A percentile compares a stretch with the other conserved stretches of the same genome.
Conservation (phyloP, 441 rosid genomes). For the Bruguiera hainesii region DNA sequence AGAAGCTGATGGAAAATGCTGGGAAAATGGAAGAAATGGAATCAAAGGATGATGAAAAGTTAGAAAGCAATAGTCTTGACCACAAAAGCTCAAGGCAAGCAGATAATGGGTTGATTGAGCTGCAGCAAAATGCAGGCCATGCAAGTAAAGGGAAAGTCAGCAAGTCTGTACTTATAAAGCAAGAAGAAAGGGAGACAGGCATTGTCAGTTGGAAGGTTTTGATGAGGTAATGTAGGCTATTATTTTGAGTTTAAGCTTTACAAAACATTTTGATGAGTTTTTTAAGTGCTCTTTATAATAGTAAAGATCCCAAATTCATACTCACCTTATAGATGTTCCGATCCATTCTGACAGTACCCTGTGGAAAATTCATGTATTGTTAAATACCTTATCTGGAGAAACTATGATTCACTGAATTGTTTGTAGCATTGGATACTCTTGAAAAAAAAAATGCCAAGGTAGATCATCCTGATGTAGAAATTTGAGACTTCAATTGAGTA, state of each 20-base stretch:
- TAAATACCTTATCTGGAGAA: too few species aligned
- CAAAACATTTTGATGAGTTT: too few species aligned
- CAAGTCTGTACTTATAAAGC: slow-evolving; percentile 80
- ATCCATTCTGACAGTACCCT: not conserved
- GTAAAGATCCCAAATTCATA: not conserved
- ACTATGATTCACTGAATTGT: too few species aligned
- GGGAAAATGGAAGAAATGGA: slow-evolving; percentile 87
- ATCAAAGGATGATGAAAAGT: slow-evolving; percentile 24
- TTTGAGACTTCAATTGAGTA: not conserved
- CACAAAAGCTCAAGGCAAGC: slow-evolving; percentile 29
- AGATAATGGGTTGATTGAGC: slow-evolving; percentile 32
- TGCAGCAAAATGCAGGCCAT: slow-evolving; percentile 29
- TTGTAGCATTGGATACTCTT: not conserved
- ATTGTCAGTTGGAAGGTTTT: slow-evolving; percentile 86
- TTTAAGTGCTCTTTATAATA: not conserved
- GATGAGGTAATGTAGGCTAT: slow-evolving; percentile 47
- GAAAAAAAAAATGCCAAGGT: not conserved
- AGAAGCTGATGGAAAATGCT: slow-evolving; percentile 93
- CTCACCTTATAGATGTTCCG: not conserved
- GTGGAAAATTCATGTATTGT: too few species aligned
- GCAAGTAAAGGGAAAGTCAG: slow-evolving; percentile 52
- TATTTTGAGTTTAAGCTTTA: not conserved
- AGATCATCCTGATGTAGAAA: not conserved
- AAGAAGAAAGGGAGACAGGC: slow-evolving; percentile 95
- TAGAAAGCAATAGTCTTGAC: slow-evolving; percentile 24